Base-by-base conservation (phyloP, 2,329 filamentous ascomycete genomes). In the Alternaria burnsii region DNA sequence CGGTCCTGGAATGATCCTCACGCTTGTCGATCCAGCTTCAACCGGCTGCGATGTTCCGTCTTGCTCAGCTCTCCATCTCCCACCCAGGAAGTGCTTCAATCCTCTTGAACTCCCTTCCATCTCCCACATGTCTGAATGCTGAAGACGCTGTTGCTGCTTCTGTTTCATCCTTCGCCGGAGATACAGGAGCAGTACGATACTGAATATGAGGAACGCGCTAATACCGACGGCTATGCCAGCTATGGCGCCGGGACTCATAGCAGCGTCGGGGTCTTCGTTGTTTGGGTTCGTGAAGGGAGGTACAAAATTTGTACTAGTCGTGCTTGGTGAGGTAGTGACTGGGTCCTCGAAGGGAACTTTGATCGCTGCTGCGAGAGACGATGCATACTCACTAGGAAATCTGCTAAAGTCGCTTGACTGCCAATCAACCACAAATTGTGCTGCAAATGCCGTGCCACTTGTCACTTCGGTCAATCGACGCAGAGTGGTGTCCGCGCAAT, bases 51-150 rank as follows among this genome's bases (percentile, higher is more conserved):
- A 36, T 30, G 18, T 50, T 2, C 46, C 30, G 0, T 50, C 20
- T 5, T 32, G 34, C 30, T 50, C 46, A n/a, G 46, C 46, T 20
- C 46, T 18, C 46, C 46, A 50, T n/a, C 36, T 11, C 20, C 30
- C 46, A 18, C 20, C 5, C 2, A 50, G 0, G 12, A 50, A 36
- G 20, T 20, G 46, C 32, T 50, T 50, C 9, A 34, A 18, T 1
- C 9, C 46, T 3, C 7, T 7, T 3, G 46, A 34, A 24, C 16
- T 18, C 0, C 30, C 46, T 3, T 50, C 46, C 8, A 18, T 48
- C 5, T 32, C 46, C 18, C 18, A 8, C 12, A 2, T 6, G 20
- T 6, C n/a, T 0, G 8, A 8, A 1, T 34, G 30, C 14, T n/a
- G 14, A 1, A 7, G 18, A 20, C 30, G 28, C 22, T 14, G 18